Evolutionary conservation across 495 filamentous ascomycete species (phyloP), one percentile per base, ranked within the genome.

Genomic region (Ascobolus immersus): DNA sequence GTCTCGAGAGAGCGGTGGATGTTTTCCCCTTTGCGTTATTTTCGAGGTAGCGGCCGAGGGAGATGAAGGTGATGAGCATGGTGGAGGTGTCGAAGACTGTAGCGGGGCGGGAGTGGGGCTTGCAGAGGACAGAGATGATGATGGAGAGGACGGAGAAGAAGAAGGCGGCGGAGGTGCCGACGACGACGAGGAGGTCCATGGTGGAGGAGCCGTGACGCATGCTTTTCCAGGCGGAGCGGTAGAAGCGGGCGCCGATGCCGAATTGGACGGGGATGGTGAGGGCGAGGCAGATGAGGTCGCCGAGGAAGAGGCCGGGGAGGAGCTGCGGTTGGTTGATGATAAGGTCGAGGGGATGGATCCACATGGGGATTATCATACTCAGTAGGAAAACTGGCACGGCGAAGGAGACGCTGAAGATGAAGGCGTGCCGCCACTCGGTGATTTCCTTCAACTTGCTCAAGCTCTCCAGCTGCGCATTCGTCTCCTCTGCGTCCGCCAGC

Each of bases 1-100:
- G 64, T 17, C 73, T 61, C n/a, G 79, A 91, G 5, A 99, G 64
- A 2, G 86, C 86, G 46, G 79, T 86, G 5, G 81, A 92, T 0
- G 86, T 99, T 51, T 94, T 78, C 3, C 86, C 86, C 53, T 99
- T 99, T 13, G 86, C 86, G 10, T 76, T 61, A 43, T 94, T 99
- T 51, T 99, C 86, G 6, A 99, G 52, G 57, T 75, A 94, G 21
- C 86, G 69, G 17, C 86, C 82, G 3, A 99, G 58, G 0, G 77
- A 77, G 52, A 92, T 78, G 52, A 94, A 94, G 0, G 79, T 92
- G 48, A 99, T 91, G 15, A 99, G 65, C 89, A 94, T 99, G 15
- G 80, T 93, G 50, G 81, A 91, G 0, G 86, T 99, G 42, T 99
- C 86, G 41, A 94, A 99, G 3, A 94, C 73, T 4, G 77, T 92